Evolutionary conservation across 805 yeast genomes (phyloP).

Genomic region (Pichia thaimueangensis): DNA sequence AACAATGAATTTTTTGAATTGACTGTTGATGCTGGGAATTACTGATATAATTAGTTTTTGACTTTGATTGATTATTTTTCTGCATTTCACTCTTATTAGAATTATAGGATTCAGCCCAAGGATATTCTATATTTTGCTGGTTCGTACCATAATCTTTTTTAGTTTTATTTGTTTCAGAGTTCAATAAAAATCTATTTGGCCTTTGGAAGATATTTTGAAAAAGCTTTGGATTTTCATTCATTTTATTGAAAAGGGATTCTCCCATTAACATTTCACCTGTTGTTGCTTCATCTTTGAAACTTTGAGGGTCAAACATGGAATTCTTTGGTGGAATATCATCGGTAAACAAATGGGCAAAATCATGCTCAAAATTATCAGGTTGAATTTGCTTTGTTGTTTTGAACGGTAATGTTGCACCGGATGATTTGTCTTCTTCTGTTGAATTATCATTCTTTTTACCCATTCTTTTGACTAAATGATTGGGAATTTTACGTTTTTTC

Average conservation of each 20-base stretch:
- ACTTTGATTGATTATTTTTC: background rate
- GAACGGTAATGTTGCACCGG: slow-evolving; percentile 21
- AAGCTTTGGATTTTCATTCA: slow-evolving; percentile 35
- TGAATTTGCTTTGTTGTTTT: slow-evolving; percentile 19
- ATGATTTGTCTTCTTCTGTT: slow-evolving; percentile 17
- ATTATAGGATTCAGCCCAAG: slow-evolving; percentile 1
- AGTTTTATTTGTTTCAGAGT: background rate
- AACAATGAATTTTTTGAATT: slow-evolving; percentile 38
- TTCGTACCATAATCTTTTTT: slow-evolving; percentile 13
- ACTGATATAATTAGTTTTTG: background rate
- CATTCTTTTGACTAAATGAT: slow-evolving; percentile 39
- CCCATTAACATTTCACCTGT: slow-evolving; percentile 29
- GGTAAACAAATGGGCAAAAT: slow-evolving; percentile 21
- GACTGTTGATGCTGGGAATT: background rate
- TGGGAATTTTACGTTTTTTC: slow-evolving; percentile 43
- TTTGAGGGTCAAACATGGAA: slow-evolving; percentile 42
- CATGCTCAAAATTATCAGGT: slow-evolving; percentile 16
- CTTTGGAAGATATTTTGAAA: slow-evolving; percentile 42
- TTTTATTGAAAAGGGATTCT: slow-evolving; percentile 29
- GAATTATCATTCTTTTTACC: slow-evolving; percentile 30
- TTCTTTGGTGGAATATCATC: slow-evolving; percentile 41
- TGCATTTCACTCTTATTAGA: background rate
- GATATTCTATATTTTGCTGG: slow-evolving; percentile 19
- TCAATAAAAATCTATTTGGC: slow-evolving; percentile 16
- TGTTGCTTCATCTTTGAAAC: slow-evolving; percentile 34